Evolutionary conservation across 176 grass and related monocot genomes (phyloP), one percentile per base, ranked within the genome.

Genomic region (Eragrostis nindensis): DNA sequence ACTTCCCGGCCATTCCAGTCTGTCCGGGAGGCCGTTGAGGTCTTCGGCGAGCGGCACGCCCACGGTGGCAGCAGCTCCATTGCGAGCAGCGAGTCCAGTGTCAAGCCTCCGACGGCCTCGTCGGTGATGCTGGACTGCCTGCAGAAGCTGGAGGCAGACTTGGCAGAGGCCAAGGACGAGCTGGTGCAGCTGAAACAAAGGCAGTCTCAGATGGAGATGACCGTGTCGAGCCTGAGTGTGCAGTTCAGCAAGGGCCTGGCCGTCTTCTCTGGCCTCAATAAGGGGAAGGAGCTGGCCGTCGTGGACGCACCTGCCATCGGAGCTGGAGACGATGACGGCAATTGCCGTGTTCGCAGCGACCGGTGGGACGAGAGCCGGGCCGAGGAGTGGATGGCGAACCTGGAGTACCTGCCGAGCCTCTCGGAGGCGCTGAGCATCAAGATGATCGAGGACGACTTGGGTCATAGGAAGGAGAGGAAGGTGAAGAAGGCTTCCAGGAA

Each of bases 1-100:
- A 86, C 86, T 32, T 86, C 86, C 57, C 70, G 90, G 40, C 90
- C 86, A 11, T 92, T 92, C 87, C 62, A 49, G 79, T 92, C 86
- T 6, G 90, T 92, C 70, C 78, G 84, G 87, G 80, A 92, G 66
- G 90, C 90, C 11, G 80, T 89, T 3, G 79, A 74, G 66, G 76
- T 81, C 25, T 92, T 92, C n/a, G 65, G 80, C 11, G 86, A 86
- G 79, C 80, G 86, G 41, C 24, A 66, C 24, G 41, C 29, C n/a
- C 17, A 71, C 0, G 64, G 70, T 18, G 32, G 68, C 56, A 12
- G 65, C 57, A 62, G 67, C 66, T 77, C 50, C 7, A 36, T 26
- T 2, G 55, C 69, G 25, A 70, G 69, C 79, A 57, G 78, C 10
- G 78, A 63, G 7, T 71, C 82, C 22, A 78, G 49, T 59, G 66